A percentile compares a stretch with the other conserved stretches of the same genome.
phyloP scores from a whole-genome alignment of 1,139 yeast species.

The Pichia sp. region DNA sequence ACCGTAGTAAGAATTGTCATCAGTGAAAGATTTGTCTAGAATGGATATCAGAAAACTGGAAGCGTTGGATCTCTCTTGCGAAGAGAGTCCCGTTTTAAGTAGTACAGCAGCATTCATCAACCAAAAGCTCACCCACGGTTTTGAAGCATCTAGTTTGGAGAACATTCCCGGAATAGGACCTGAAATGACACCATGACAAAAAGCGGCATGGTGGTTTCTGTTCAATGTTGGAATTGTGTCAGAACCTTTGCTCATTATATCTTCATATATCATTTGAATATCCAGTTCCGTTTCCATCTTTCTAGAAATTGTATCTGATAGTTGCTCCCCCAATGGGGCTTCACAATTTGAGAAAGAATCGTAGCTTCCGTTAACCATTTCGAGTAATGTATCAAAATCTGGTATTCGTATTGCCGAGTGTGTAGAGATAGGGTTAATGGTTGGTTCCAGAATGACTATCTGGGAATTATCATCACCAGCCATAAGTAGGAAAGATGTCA shows the following conservation, averaged over 20 bases:
- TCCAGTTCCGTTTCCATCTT: slow-evolving; percentile 26
- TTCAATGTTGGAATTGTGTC: slow-evolving; percentile 26
- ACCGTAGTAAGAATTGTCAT: slow-evolving; percentile 47
- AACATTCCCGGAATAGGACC: slow-evolving; percentile 43
- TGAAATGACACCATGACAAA: slow-evolving; percentile 33
- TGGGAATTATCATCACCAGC: too few species aligned
- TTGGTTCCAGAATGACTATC: too few species aligned
- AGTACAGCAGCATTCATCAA: slow-evolving; percentile 48
- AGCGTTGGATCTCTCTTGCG: neutral
- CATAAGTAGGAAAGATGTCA: too few species aligned
- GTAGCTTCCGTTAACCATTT: slow-evolving; percentile 16
- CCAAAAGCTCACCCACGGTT: slow-evolving; percentile 92
- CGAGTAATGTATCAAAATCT: slow-evolving; percentile 20
- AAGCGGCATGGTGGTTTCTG: slow-evolving; percentile 33
- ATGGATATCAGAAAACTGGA: slow-evolving; percentile 4
- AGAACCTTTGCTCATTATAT: slow-evolving; percentile 21
- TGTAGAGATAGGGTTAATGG: too few species aligned
- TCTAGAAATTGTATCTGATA: slow-evolving; percentile 22
- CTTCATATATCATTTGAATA: slow-evolving; percentile 26
- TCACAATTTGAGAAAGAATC: slow-evolving; percentile 10
- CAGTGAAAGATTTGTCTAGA: slow-evolving; percentile 3
- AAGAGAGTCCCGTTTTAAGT: slow-evolving; percentile 26
- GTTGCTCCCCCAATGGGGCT: slow-evolving; percentile 13
- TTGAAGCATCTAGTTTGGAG: slow-evolving; percentile 69
- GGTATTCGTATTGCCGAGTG: too few species aligned